Evolutionary conservation across 805 yeast species (phyloP), one percentile per base, ranked within the genome.

Genomic region (Saturnispora sanitii): DNA sequence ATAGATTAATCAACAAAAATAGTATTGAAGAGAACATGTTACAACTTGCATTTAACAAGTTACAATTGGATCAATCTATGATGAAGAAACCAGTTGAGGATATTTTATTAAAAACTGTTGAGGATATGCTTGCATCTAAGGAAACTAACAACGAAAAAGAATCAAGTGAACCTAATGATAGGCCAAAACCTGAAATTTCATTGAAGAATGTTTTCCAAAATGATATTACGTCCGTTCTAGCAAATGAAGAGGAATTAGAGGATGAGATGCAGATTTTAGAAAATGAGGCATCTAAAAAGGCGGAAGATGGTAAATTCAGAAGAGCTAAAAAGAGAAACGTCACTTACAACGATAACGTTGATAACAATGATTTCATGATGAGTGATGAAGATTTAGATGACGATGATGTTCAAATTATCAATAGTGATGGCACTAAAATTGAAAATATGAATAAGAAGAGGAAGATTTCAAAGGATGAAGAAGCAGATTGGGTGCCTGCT

Each of bases 11-110:
- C 39, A 73, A 82, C 8, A 71, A 70, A 47, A 70, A 76, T 42
- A 77, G 95, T 1, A 82, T 92, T 30, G 99, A 92, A 52, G 96
- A 90, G 60, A 86, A 82, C 50, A 88, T 92, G 51, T 68, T 80
- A 45, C 78, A 77, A 51, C 63, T 92, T 54, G 97, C 96, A 0
- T 83, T 83, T 53, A 85, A 90, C 53, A 92, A 92, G 61, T 70
- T 92, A 43, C 95, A 87, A 44, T 69, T 92, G 44, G 99, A 92
- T 61, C 70, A 65, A 38, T 61, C 70, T n/a, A 68, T 77, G 63
- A 65, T 77, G 64, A 52, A 67, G 39, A 58, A 61, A 58, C 60
- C 54, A 34, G 67, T 66, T 25, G 82, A 78, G 48, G 78, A 68
- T 44, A 69, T 70, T 43, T 65, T 77, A 4, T 70, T 72, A 4